phyloP scores from a whole-genome alignment of 2,329 filamentous ascomycete species.

The Xylaria multiplex region DNA sequence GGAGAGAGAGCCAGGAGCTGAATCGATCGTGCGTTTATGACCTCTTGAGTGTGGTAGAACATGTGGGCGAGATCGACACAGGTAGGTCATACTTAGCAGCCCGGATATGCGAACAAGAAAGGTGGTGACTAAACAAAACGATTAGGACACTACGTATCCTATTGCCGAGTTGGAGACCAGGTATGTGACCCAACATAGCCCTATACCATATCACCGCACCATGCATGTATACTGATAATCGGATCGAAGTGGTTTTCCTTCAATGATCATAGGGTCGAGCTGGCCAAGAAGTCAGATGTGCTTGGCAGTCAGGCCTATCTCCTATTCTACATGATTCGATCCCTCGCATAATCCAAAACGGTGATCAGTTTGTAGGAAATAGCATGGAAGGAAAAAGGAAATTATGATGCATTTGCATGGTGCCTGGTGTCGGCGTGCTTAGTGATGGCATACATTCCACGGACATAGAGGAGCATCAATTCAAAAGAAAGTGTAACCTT shows the following conservation, averaged over 20 bases:
- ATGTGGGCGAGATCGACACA: slow-evolving; percentile 91
- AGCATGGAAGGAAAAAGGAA: background rate
- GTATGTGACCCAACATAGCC: slow-evolving; percentile 51
- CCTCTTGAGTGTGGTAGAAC: slow-evolving; percentile 87
- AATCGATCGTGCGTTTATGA: slow-evolving; percentile 81
- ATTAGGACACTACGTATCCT: slow-evolving; percentile 84
- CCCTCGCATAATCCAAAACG: slow-evolving; percentile 45
- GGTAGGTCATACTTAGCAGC: slow-evolving; percentile 53
- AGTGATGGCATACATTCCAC: slow-evolving; percentile 30
- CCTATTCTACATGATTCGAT: slow-evolving; percentile 83
- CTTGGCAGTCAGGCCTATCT: slow-evolving; percentile 88
- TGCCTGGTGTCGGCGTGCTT: slow-evolving; percentile 32
- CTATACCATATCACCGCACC: background rate
- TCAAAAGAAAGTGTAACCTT: slow-evolving; percentile 13
- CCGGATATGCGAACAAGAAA: background rate
- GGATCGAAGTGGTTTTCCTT: slow-evolving; percentile 84
- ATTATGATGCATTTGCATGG: slow-evolving; percentile 44
- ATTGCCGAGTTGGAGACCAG: slow-evolving; percentile 81
- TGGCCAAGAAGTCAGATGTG: slow-evolving; percentile 86
- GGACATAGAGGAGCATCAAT: slow-evolving; percentile 40
- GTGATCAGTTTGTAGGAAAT: background rate
- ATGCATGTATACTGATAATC: slow-evolving; percentile 18
- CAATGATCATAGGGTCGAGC: slow-evolving; percentile 91
- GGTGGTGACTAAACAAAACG: slow-evolving; percentile 30
- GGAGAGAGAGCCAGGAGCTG: slow-evolving; percentile 63